Percentiles rank a stretch among this genome's conserved stretches.
These are phyloP conservation scores for Salix brachista DNA, from an alignment of 345 rosid species.

Conservation along the genomic window DNA sequence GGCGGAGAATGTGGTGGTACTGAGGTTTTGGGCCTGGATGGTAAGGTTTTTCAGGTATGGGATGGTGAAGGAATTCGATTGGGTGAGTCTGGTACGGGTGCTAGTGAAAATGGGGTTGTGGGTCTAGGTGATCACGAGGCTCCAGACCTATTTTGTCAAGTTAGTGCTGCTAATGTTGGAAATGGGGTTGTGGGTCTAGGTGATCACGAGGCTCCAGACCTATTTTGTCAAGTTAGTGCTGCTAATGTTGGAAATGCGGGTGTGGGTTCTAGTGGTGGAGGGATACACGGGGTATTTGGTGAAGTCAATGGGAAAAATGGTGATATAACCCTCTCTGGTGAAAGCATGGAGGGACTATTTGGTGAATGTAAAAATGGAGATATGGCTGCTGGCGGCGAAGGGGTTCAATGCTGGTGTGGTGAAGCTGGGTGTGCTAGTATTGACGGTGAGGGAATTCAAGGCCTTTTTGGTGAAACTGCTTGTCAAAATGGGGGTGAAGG, in stretches of 20 bases:
- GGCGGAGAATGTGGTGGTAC: conserved; percentile 4
- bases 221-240: conserved; percentile 13
- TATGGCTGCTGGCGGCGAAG: conserved; percentile 3
- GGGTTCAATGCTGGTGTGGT: conserved; percentile 24
- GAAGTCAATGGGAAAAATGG: conserved; percentile 6
- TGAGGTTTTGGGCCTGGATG: conserved; percentile 6
- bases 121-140: conserved; percentile 3
- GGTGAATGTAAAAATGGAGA: conserved; percentile 12
- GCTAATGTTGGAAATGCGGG: not conserved
- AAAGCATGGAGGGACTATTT: conserved; percentile 11
- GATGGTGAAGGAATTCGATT: not conserved
- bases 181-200: not conserved
- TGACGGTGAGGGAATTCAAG: conserved; percentile 13
- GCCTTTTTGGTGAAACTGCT: conserved; percentile 13
- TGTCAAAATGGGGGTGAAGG: conserved; percentile 7
- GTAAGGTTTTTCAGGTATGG: conserved; percentile 4
- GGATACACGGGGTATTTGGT: conserved; percentile 1
- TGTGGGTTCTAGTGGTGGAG: conserved; percentile 4
- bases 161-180: conserved; percentile 1
- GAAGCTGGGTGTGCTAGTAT: conserved; percentile 19
- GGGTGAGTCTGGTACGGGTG: not conserved
- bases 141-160: conserved; percentile 13
- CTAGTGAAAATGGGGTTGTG: not conserved
- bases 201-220: conserved; percentile 1
- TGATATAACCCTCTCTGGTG: conserved; percentile 14